These are phyloP conservation scores for Tuber melanosporum DNA, from an alignment of 495 filamentous ascomycete genomes.

Conservation along the genomic window DNA sequence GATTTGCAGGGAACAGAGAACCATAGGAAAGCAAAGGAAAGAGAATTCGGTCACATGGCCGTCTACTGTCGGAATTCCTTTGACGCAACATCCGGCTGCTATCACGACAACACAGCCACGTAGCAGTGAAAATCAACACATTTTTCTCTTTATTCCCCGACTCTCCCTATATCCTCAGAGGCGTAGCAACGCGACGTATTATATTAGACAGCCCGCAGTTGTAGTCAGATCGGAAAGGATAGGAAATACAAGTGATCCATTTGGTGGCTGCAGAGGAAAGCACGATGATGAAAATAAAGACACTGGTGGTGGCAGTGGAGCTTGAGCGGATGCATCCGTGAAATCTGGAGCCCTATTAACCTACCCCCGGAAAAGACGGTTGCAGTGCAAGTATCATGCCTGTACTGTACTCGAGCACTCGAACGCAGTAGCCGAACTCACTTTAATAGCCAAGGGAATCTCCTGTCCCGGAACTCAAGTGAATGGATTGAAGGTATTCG, in stretches of 20 bases:
- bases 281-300: not conserved
- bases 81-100: conserved; percentile 18
- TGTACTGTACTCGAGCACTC: conserved; percentile 4
- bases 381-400: not conserved
- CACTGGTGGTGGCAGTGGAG: not conserved
- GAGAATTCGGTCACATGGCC: not conserved
- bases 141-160: not conserved
- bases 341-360: not conserved
- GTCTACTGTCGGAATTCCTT: not conserved
- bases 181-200: not conserved
- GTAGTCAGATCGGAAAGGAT: not conserved
- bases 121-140: not conserved
- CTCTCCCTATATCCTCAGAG: not conserved
- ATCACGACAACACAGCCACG: conserved; percentile 23
- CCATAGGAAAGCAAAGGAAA: not conserved
- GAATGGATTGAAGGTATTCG: not conserved
- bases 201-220: not conserved
- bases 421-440: not conserved
- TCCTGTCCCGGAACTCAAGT: not conserved
- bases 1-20: not conserved
- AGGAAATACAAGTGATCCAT: not conserved
- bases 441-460: not conserved
- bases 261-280: not conserved
- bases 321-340: not conserved
- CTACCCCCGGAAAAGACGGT: not conserved